These are phyloP conservation scores for Fusarium drepaniforme DNA, from an alignment of 2,329 filamentous ascomycete species.

Conservation along the genomic window DNA sequence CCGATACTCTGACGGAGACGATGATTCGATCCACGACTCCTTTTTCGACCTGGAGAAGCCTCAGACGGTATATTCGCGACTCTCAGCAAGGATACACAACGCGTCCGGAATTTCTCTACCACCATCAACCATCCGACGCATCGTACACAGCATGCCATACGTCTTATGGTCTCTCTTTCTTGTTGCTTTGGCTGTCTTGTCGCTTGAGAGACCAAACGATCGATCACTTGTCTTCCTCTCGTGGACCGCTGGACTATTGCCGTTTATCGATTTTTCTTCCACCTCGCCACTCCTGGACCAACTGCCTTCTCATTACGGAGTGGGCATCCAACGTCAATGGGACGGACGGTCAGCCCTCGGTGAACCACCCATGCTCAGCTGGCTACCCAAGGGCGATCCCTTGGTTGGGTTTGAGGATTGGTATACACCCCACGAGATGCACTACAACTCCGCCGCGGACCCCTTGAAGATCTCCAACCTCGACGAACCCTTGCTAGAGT, in stretches of 20 bases:
- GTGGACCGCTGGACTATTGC: slow-evolving; percentile 47
- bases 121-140: not conserved
- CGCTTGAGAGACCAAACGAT: slow-evolving; percentile 41
- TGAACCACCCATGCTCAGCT: slow-evolving; percentile 33
- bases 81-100: not conserved
- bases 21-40: not conserved
- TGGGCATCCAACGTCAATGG: slow-evolving; percentile 34
- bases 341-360: slow-evolving; percentile 44
- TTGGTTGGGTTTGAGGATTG: slow-evolving; percentile 43
- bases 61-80: not conserved
- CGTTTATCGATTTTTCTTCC: slow-evolving; percentile 47
- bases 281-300: slow-evolving; percentile 40
- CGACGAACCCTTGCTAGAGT: slow-evolving; percentile 49
- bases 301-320: slow-evolving; percentile 35
- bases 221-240: slow-evolving; percentile 48
- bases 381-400: slow-evolving; percentile 39
- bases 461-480: slow-evolving; percentile 55
- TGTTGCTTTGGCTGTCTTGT: slow-evolving; percentile 32
- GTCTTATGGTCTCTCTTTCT: not conserved
- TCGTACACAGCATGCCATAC: not conserved
- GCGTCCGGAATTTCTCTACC: not conserved
- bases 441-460: slow-evolving; percentile 50
- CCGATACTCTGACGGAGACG: slow-evolving; percentile 12
- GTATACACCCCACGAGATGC: slow-evolving; percentile 20
- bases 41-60: not conserved